Conservation (phyloP, 768 basidiomycete species). For the Guyanaporus albipodus region DNA sequence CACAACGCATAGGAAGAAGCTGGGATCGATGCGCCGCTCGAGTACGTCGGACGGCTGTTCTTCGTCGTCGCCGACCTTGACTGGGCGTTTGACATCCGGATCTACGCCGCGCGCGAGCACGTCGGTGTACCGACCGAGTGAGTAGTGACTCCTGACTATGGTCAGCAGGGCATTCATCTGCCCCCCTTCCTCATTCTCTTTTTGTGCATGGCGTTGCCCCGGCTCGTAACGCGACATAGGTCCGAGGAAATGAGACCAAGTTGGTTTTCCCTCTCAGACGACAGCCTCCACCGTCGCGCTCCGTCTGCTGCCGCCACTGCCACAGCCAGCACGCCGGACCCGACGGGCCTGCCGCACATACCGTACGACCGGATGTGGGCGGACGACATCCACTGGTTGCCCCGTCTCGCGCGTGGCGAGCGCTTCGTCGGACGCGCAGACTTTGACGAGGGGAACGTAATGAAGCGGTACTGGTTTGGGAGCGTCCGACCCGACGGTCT, state of each 20-base stretch:
- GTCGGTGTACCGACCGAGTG: slow-evolving; percentile 65
- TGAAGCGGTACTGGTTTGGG: slow-evolving; percentile 75
- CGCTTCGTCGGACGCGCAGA: slow-evolving; percentile 50
- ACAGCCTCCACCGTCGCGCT: slow-evolving; percentile 14
- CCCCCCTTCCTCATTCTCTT: not conserved
- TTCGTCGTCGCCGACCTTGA: slow-evolving; percentile 54
- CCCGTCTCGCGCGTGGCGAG: slow-evolving; percentile 45
- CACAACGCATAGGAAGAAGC: slow-evolving; percentile 71
- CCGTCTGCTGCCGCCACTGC: no score
- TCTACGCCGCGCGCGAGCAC: slow-evolving; percentile 64
- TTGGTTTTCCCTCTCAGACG: slow-evolving; percentile 56
- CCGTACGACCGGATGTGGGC: slow-evolving; percentile 61
- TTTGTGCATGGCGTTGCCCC: not conserved
- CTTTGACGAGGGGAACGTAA: slow-evolving; percentile 75
- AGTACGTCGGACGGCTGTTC: slow-evolving; percentile 59
- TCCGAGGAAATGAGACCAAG: slow-evolving; percentile 85
- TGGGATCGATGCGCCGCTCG: slow-evolving; percentile 63
- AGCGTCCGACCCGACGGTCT: no score
- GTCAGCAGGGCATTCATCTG: no score
- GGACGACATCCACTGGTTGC: slow-evolving; percentile 67
- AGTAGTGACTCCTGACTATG: slow-evolving; percentile 24
- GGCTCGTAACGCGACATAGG: no score
- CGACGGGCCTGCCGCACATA: slow-evolving; percentile 36
- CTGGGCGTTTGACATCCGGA: slow-evolving; percentile 66
- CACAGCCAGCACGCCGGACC: no score